Conservation (phyloP, 768 basidiomycete genomes). For the Lactifluus piperatus region DNA sequence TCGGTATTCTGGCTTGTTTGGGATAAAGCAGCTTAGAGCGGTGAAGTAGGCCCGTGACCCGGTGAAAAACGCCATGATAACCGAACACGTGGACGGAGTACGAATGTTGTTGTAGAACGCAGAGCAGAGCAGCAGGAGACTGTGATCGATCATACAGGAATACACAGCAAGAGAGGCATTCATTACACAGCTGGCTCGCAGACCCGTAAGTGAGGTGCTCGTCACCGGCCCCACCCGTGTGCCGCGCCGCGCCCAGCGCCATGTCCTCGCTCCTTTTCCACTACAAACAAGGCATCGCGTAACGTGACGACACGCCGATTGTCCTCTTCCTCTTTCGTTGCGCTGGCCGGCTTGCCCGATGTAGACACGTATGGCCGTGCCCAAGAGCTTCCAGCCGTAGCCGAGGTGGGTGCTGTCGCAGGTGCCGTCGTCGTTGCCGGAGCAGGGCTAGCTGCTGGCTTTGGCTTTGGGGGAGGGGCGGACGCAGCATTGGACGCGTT, state of each 20-base stretch:
- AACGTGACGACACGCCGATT: slow-evolving; percentile 53
- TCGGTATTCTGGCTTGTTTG: neutral
- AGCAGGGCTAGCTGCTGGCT: slow-evolving; percentile 23
- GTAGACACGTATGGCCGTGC: slow-evolving; percentile 54
- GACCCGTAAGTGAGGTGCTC: neutral
- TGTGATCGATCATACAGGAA: neutral
- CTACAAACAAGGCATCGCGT: slow-evolving; percentile 78
- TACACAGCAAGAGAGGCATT: slow-evolving; percentile 1
- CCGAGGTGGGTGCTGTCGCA: slow-evolving; percentile 17
- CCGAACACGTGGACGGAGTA: neutral
- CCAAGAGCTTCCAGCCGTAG: slow-evolving; percentile 36
- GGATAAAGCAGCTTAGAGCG: neutral
- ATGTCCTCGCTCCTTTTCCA: slow-evolving; percentile 77
- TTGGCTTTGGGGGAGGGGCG: slow-evolving; percentile 29
- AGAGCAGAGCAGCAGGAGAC: neutral
- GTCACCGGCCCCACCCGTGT: slow-evolving; percentile 41
- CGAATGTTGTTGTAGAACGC: too few species aligned
- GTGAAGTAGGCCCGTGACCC: neutral
- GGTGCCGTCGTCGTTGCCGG: slow-evolving; percentile 27
- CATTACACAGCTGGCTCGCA: neutral
- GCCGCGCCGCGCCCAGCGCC: slow-evolving; percentile 75
- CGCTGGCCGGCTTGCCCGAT: slow-evolving; percentile 34
- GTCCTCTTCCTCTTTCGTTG: slow-evolving; percentile 40
- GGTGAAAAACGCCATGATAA: neutral
- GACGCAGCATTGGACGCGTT: slow-evolving; percentile 48